A percentile compares a stretch with the other conserved stretches of the same genome.
Conservation (phyloP, 2,329 filamentous ascomycete species). For the Sporothrix variecibatus region DNA sequence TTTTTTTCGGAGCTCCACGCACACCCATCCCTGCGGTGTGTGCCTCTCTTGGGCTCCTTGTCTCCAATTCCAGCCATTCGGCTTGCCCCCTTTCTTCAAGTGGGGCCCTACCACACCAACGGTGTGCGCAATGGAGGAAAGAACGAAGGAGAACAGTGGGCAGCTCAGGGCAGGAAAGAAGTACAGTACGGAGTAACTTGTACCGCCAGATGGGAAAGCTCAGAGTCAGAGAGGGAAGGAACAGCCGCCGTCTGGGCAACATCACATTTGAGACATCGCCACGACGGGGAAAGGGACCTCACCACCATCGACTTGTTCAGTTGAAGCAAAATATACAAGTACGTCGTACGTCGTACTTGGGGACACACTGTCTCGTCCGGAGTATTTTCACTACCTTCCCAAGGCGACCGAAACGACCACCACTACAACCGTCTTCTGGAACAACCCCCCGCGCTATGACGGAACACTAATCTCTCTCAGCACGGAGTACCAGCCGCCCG, state of each 20-base stretch:
- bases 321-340: not conserved
- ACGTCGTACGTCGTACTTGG: too few species aligned
- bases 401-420: not conserved
- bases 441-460: slow-evolving; percentile 19
- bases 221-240: not conserved
- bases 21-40: slow-evolving; percentile 16
- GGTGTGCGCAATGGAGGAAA: slow-evolving; percentile 14
- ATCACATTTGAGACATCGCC: slow-evolving; percentile 10
- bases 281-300: not conserved
- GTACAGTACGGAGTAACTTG: not conserved
- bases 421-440: not conserved
- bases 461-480: slow-evolving; percentile 9
- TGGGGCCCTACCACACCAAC: slow-evolving; percentile 25
- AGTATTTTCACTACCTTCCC: not conserved
- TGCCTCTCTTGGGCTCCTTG: not conserved
- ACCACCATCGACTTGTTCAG: not conserved
- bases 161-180: too few species aligned
- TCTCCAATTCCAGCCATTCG: slow-evolving; percentile 25
- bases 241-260: not conserved
- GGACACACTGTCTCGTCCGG: not conserved
- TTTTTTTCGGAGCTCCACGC: slow-evolving; percentile 14
- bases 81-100: slow-evolving; percentile 25
- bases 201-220: not conserved
- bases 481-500: slow-evolving; percentile 12
- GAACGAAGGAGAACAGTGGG: not conserved